Conservation (phyloP, 345 rosid species). For the Crucihimalaya himalaica region DNA sequence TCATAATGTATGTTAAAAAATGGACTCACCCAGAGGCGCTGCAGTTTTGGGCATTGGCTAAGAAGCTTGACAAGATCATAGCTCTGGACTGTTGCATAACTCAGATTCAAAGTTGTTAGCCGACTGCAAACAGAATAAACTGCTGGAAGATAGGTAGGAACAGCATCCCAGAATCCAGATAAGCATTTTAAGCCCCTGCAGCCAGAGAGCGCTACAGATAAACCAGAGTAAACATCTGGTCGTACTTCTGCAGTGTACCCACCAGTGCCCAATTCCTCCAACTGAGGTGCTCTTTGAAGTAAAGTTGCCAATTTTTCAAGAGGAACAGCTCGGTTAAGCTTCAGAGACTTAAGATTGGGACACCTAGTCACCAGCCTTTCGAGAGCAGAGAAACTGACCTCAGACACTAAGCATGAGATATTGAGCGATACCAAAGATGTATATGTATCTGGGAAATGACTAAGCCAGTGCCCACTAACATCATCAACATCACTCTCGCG, state of each 20-base stretch:
- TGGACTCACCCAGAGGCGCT: conserved; percentile 77
- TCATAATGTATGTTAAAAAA: not conserved
- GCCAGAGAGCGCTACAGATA: conserved; percentile 63
- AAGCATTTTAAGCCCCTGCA: conserved; percentile 70
- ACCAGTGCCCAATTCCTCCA: conserved; percentile 85
- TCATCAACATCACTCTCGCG: conserved; percentile 93
- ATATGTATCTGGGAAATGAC: conserved; percentile 77
- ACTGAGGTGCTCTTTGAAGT: conserved; percentile 71
- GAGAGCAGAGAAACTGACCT: conserved; percentile 73
- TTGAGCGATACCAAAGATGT: conserved; percentile 85
- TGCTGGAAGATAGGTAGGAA: conserved; percentile 80
- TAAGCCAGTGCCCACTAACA: conserved; percentile 87
- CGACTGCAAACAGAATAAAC: conserved; percentile 64
- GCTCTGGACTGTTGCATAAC: conserved; percentile 71
- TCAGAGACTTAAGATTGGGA: conserved; percentile 68
- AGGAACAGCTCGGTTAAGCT: conserved; percentile 78
- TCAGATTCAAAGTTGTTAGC: conserved; percentile 76
- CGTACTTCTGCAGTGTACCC: conserved; percentile 58
- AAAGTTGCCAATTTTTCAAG: conserved; percentile 67
- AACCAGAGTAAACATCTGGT: conserved; percentile 56
- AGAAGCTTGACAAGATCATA: conserved; percentile 77
- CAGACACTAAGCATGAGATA: conserved; percentile 71
- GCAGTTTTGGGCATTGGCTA: conserved; percentile 67
- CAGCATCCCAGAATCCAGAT: conserved; percentile 92
- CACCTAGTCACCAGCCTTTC: conserved; percentile 79